Percentiles rank a stretch among this genome's conserved stretches.
Evolutionary conservation across 2,329 filamentous ascomycete species (phyloP).

Genomic region (Ustilaginoidea virens): DNA sequence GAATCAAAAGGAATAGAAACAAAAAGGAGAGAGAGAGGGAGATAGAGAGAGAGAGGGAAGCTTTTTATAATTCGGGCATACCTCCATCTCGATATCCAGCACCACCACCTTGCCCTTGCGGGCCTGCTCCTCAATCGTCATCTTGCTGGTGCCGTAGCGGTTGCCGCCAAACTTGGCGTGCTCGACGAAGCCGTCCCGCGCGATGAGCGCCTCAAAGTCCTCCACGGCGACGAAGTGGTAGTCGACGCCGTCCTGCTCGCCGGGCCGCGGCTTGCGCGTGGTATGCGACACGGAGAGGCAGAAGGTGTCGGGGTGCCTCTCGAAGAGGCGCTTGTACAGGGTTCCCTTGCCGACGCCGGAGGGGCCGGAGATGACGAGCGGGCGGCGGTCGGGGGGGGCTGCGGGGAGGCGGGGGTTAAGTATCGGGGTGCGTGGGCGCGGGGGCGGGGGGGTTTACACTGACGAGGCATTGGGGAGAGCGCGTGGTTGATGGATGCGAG

Average conservation of each 20-base stretch:
- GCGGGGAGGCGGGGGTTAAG: not conserved
- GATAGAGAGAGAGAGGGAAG: not conserved
- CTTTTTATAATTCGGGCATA: conserved; percentile 13
- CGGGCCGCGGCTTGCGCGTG: conserved; percentile 59
- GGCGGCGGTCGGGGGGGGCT: conserved; percentile 34
- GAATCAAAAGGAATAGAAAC: too few species aligned
- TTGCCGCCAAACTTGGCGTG: conserved; percentile 75
- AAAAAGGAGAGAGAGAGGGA: too few species aligned
- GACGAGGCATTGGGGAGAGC: too few species aligned
- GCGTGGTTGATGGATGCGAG: too few species aligned
- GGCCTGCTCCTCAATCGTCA: conserved; percentile 61
- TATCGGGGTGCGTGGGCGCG: not conserved
- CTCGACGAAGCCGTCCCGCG: conserved; percentile 66
- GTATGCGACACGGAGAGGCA: conserved; percentile 56
- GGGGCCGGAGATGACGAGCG: conserved; percentile 64
- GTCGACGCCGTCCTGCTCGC: conserved; percentile 61
- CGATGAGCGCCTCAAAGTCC: conserved; percentile 52
- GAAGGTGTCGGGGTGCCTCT: conserved; percentile 33
- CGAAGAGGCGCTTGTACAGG: conserved; percentile 57
- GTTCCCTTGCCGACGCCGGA: conserved; percentile 70
- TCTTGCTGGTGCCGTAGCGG: conserved; percentile 70
- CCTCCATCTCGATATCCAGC: conserved; percentile 95
- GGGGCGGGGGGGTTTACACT: not conserved
- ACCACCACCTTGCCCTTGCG: conserved; percentile 61
- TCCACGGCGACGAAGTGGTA: conserved; percentile 64